These are phyloP conservation scores for Exophiala xenobiotica DNA, from an alignment of 2,329 filamentous ascomycete genomes.

Conservation along the genomic window DNA sequence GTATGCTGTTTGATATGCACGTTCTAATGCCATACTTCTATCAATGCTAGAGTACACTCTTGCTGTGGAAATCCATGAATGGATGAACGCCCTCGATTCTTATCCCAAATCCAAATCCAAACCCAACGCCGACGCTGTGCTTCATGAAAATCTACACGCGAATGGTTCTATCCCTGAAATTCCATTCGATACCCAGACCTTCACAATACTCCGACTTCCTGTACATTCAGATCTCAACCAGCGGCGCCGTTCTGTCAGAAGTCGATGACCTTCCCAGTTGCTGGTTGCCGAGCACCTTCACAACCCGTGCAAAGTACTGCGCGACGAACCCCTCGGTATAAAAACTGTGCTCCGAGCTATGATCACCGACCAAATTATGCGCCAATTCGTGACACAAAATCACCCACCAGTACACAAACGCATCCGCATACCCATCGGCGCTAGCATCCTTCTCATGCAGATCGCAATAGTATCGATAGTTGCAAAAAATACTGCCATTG, in stretches of 20 bases:
- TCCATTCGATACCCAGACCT: no score
- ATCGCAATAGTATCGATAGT: conserved; percentile 80
- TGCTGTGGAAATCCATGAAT: no score
- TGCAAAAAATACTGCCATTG: conserved; percentile 86
- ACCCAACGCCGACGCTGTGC: no score
- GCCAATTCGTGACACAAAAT: conserved; percentile 94
- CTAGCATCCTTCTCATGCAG: conserved; percentile 60
- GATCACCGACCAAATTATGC: conserved; percentile 80
- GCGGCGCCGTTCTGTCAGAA: background rate
- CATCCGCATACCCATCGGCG: conserved; percentile 61
- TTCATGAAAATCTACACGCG: no score
- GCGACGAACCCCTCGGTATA: conserved; percentile 57
- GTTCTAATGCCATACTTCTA: no score
- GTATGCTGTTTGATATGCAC: no score
- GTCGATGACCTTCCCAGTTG: background rate
- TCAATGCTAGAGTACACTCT: no score
- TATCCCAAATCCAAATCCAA: no score
- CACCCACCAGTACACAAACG: conserved; percentile 86
- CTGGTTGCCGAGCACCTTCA: conserved; percentile 16
- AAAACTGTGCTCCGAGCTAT: conserved; percentile 77
- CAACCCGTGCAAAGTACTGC: conserved; percentile 29
- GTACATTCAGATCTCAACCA: conserved; percentile 2
- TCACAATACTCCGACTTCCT: background rate
- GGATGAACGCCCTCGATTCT: no score
- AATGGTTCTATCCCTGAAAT: no score